These are phyloP conservation scores for Rhododendron ferrugineum DNA, from an alignment of 148 eudicot species.

Conservation along the genomic window DNA sequence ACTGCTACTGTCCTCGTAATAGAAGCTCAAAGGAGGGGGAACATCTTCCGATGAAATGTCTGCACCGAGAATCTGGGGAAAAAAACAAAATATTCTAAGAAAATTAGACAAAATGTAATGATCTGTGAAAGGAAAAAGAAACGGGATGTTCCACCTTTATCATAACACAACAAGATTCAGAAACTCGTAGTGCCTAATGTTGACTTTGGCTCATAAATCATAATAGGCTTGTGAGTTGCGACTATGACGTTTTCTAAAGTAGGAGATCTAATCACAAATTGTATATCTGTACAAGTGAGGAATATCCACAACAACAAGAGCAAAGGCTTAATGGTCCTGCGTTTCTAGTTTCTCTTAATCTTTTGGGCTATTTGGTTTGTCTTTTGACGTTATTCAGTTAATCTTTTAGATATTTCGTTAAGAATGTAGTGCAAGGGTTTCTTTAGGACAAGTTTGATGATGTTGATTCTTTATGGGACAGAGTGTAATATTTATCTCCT, in stretches of 20 bases:
- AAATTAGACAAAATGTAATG: not conserved
- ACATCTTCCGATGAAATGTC: conserved; percentile 23
- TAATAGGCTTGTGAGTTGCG: not conserved
- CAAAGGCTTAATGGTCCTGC: not conserved
- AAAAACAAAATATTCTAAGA: not conserved
- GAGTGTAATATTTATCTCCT: not conserved
- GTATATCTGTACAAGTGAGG: not conserved
- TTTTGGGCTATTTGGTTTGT: not conserved
- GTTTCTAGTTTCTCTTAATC: not conserved
- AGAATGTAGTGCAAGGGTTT: not conserved
- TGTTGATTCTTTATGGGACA: not conserved
- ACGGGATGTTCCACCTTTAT: not conserved
- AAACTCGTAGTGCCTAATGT: not conserved
- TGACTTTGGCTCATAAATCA: not conserved
- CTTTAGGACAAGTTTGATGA: not conserved
- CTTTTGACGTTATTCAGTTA: not conserved
- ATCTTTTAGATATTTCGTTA: not conserved
- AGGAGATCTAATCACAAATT: not conserved
- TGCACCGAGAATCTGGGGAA: conserved; percentile 42
- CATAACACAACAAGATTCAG: not conserved
- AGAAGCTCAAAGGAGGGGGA: conserved; percentile 30
- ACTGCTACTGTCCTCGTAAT: conserved; percentile 32
- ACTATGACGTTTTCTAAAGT: not conserved
- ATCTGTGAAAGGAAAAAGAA: not conserved
- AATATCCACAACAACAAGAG: not conserved